Conservation (phyloP, 1,139 yeast genomes). For the Protomyces macrosporus region DNA sequence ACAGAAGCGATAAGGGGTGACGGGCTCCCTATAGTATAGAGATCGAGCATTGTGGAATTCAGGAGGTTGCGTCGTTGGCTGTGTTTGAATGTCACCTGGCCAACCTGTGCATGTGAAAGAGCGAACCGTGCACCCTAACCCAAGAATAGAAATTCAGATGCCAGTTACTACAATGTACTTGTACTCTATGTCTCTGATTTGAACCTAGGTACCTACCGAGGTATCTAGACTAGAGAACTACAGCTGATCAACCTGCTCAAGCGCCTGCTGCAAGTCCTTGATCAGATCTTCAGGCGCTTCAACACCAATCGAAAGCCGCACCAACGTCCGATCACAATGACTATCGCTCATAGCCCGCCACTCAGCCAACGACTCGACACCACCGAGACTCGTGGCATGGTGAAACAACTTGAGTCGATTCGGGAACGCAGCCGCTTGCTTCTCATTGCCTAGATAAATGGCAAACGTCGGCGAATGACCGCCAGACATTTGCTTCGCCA, state of each 20-base stretch:
- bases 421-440: slow-evolving; percentile 61
- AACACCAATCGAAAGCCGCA: slow-evolving; percentile 80
- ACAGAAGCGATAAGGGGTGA: too few relatives aligned
- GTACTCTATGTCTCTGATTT: too few relatives aligned
- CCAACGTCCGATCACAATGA: slow-evolving; percentile 83
- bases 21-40: too few relatives aligned
- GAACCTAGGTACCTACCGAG: too few relatives aligned
- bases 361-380: slow-evolving; percentile 79
- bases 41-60: too few relatives aligned
- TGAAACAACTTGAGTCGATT: slow-evolving; percentile 65
- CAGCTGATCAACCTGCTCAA: background rate
- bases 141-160: too few relatives aligned
- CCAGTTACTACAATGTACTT: too few relatives aligned
- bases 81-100: too few relatives aligned
- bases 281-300: slow-evolving; percentile 77
- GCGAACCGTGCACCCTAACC: too few relatives aligned
- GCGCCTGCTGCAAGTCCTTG: slow-evolving; percentile 59
- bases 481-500: slow-evolving; percentile 61
- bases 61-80: too few relatives aligned
- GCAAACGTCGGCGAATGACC: slow-evolving; percentile 66
- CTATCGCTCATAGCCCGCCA: slow-evolving; percentile 83
- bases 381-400: slow-evolving; percentile 85
- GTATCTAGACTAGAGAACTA: background rate
- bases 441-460: slow-evolving; percentile 49
- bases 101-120: too few relatives aligned